Conservation (phyloP, 768 basidiomycete genomes). For the Calvatia gigantea region DNA sequence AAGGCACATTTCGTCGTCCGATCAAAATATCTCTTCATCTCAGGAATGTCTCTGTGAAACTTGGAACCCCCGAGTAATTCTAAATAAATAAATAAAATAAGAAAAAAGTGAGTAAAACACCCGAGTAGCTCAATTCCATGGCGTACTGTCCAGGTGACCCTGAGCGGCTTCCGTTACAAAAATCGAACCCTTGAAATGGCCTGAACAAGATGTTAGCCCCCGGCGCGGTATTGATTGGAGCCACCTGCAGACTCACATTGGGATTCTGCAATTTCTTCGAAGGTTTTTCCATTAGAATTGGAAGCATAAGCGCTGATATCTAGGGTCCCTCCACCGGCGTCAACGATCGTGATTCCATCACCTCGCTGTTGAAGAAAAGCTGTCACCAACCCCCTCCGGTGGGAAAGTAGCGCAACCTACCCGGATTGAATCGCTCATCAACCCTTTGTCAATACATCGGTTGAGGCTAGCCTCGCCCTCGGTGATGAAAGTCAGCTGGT, state of each 20-base stretch:
- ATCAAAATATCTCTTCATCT: slow-evolving; percentile 40
- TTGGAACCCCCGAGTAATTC: slow-evolving; percentile 33
- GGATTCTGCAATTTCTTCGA: slow-evolving; percentile 41
- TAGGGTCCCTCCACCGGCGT: slow-evolving; percentile 59
- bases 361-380: slow-evolving; percentile 28
- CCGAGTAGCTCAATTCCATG: too few relatives aligned
- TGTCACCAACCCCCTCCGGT: neutral
- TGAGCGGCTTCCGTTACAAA: slow-evolving; percentile 40
- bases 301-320: slow-evolving; percentile 50
- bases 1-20: slow-evolving; percentile 40
- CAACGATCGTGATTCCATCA: slow-evolving; percentile 47
- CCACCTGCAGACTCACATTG: slow-evolving; percentile 29
- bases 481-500: slow-evolving; percentile 48
- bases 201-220: slow-evolving; percentile 20
- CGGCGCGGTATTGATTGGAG: neutral
- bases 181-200: slow-evolving; percentile 42
- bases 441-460: slow-evolving; percentile 42
- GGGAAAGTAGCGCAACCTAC: slow-evolving; percentile 12
- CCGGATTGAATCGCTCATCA: slow-evolving; percentile 31
- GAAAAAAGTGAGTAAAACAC: neutral
- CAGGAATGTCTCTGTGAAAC: slow-evolving; percentile 32
- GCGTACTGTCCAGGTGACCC: slow-evolving; percentile 29
- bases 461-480: slow-evolving; percentile 61
- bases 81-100: slow-evolving; percentile 16
- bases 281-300: slow-evolving; percentile 19